Conservation (phyloP, 75 land plant species). For the Sequoia sempervirens region DNA sequence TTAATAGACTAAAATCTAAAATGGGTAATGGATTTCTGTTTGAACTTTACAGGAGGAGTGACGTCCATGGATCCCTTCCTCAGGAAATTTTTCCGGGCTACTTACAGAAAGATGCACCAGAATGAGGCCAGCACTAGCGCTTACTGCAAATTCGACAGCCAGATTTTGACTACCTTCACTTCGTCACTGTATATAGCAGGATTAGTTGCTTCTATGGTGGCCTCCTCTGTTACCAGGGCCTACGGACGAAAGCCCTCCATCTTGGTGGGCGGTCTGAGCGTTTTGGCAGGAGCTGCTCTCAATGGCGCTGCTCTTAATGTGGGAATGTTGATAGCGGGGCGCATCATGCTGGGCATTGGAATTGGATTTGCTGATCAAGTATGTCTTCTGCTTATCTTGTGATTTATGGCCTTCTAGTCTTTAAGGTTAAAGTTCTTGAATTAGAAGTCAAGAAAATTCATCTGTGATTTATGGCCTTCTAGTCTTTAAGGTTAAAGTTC, state of each 20-base stretch:
- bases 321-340: conserved; percentile 31
- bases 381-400: not conserved
- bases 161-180: conserved; percentile 9
- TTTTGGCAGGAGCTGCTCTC: conserved; percentile 23
- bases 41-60: conserved; percentile 11
- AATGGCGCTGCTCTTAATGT: conserved; percentile 30
- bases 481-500: too few relatives aligned
- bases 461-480: too few relatives aligned
- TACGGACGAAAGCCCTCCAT: conserved; percentile 8
- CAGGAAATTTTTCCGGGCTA: conserved; percentile 12
- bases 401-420: too few relatives aligned
- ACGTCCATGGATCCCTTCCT: conserved; percentile 20
- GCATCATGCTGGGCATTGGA: conserved; percentile 37
- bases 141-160: not conserved
- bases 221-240: not conserved
- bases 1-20: too few relatives aligned
- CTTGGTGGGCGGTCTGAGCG: conserved; percentile 19
- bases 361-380: conserved; percentile 36
- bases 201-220: conserved; percentile 8
- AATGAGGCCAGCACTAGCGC: not conserved
- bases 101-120: not conserved
- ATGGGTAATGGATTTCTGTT: too few relatives aligned
- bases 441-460: too few relatives aligned
- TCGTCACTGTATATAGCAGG: conserved; percentile 14
- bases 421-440: too few relatives aligned